Evolutionary conservation across 305 asterid species (phyloP).

Genomic region (Fraxinus dipetala): DNA sequence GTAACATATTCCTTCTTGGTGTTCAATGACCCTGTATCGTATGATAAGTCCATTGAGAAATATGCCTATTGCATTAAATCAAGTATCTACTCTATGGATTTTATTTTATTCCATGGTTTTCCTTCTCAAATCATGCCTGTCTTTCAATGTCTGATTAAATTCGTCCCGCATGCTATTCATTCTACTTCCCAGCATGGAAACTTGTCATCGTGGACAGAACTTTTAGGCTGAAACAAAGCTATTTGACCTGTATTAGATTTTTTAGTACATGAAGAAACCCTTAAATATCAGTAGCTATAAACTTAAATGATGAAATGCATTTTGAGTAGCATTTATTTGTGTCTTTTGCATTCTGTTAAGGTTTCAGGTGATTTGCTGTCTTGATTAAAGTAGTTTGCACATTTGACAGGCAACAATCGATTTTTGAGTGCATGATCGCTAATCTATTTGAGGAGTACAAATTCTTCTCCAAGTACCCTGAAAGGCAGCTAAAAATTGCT

Average conservation of each 20-base stretch:
- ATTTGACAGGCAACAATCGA: conserved; percentile 70
- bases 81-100: neutral
- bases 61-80: conserved; percentile 14
- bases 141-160: neutral
- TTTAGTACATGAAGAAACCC: conserved; percentile 4
- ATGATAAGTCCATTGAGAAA: conserved; percentile 7
- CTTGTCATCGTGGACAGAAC: conserved; percentile 1
- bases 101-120: neutral
- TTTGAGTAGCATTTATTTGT: conserved; percentile 10
- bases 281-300: neutral
- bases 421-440: conserved; percentile 88
- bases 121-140: neutral
- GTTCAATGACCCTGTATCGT: neutral
- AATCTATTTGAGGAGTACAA: conserved; percentile 93
- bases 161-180: neutral
- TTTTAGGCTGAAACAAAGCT: neutral
- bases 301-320: neutral
- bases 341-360: conserved; percentile 1
- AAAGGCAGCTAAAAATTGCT: conserved; percentile 80
- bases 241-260: neutral
- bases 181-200: neutral
- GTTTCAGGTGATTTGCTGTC: neutral
- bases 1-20: neutral
- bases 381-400: conserved; percentile 8
- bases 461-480: conserved; percentile 85